A percentile compares a stretch with the other conserved stretches of the same genome.
Conservation (phyloP, 2,329 filamentous ascomycete species). For the Pseudocercospora vitis region DNA sequence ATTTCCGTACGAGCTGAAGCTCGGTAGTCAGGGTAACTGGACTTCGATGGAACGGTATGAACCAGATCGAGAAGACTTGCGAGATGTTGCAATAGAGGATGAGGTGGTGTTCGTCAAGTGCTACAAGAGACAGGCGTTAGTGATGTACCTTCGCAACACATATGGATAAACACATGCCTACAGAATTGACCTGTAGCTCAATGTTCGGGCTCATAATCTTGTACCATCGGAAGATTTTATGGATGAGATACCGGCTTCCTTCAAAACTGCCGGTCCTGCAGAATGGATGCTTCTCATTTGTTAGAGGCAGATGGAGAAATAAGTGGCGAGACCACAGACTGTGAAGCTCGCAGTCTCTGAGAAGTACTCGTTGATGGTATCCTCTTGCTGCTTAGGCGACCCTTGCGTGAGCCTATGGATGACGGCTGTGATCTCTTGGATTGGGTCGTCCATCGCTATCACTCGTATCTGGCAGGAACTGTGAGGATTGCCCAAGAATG, state of each 20-base stretch:
- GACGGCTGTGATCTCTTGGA: constrained; percentile 62
- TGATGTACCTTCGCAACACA: not conserved
- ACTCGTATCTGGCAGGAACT: too few species aligned
- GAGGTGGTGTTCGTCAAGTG: constrained; percentile 64
- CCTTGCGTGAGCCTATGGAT: constrained; percentile 70
- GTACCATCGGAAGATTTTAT: constrained; percentile 74
- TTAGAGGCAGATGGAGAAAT: not conserved
- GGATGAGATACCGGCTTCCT: constrained; percentile 66
- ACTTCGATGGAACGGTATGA: constrained; percentile 72
- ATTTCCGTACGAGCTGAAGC: constrained; percentile 31
- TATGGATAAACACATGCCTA: constrained; percentile 48
- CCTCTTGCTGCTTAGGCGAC: constrained; percentile 63
- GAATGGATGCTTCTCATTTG: constrained; percentile 65
- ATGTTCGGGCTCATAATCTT: constrained; percentile 73
- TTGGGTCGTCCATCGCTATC: constrained; percentile 39
- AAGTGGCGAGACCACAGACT: not conserved
- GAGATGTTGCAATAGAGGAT: constrained; percentile 72
- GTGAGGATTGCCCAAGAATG: not conserved
- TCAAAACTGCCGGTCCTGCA: constrained; percentile 63
- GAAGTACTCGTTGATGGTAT: constrained; percentile 71
- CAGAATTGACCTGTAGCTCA: constrained; percentile 62
- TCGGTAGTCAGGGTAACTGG: constrained; percentile 38
- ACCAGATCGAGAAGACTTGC: constrained; percentile 76
- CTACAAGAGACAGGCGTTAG: constrained; percentile 43
- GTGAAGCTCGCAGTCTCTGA: constrained; percentile 69